These are phyloP conservation scores for Acanthamoeba lenticulata DNA, from an alignment of 208 protist genomes.

Conservation along the genomic window DNA sequence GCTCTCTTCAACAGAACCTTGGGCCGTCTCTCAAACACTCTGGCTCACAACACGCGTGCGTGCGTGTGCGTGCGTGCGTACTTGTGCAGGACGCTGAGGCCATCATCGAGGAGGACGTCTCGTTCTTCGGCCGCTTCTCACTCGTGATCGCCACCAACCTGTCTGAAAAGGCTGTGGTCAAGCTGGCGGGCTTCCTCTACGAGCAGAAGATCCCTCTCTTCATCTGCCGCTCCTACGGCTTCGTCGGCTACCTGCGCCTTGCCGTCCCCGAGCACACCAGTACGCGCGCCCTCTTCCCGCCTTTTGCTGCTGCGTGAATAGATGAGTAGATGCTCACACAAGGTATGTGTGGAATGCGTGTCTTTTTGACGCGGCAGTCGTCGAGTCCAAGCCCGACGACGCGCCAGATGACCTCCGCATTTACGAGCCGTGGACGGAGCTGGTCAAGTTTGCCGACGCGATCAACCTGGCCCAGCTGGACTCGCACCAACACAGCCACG, in stretches of 20 bases:
- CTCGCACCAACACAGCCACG: slow-evolving; percentile 86
- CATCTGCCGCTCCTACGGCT: slow-evolving; percentile 88
- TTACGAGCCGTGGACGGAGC: slow-evolving; percentile 69
- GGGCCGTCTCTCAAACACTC: not conserved
- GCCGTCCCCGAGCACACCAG: slow-evolving; percentile 79
- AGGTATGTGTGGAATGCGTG: not conserved
- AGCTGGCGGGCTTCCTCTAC: slow-evolving; percentile 76
- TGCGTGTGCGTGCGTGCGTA: too few species aligned
- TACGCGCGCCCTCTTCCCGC: not conserved
- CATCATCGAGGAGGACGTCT: slow-evolving; percentile 77
- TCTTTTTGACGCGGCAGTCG: slow-evolving; percentile 67
- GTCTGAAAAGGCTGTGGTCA: slow-evolving; percentile 66
- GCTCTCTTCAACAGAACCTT: too few species aligned
- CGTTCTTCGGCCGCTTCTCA: slow-evolving; percentile 86
- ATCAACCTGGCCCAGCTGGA: slow-evolving; percentile 83
- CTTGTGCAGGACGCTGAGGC: slow-evolving; percentile 30
- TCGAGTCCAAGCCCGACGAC: slow-evolving; percentile 88
- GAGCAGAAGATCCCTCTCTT: slow-evolving; percentile 88
- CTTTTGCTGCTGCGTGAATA: not conserved
- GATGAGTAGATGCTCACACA: not conserved
- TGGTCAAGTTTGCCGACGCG: slow-evolving; percentile 78
- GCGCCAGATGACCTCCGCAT: slow-evolving; percentile 92
- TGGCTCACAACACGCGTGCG: slow-evolving; percentile 3
- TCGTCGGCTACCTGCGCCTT: slow-evolving; percentile 92
- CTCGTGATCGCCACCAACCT: slow-evolving; percentile 86